Base-by-base conservation (phyloP, 2,329 filamentous ascomycete genomes). In the Podosphaera aphanis region DNA sequence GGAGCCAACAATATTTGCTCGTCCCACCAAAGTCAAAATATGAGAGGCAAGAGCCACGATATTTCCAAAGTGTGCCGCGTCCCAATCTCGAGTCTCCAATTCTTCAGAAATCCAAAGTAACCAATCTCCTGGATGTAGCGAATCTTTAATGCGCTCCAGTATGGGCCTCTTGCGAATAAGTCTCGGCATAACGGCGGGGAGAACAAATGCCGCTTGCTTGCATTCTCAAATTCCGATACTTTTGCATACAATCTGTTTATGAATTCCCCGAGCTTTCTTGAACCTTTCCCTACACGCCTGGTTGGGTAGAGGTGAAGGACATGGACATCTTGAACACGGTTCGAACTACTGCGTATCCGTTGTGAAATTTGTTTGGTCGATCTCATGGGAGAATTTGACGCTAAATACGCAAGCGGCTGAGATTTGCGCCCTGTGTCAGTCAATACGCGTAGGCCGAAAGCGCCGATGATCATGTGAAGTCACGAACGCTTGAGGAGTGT, bases 81-180 rank as follows among this genome's bases (percentile, higher is more conserved):
- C 83, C 77, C 85, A 92, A 55, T 93, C 83, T 57, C 80, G 77
- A 23, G 84, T 84, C 59, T 94, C 86, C 49, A 98, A 71, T 63
- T 93, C 83, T 60, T 95, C 88, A 0, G 83, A 92, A 1, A 93
- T 63, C 81, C 84, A 93, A 16, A 98, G 74, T 46, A 90, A 65
- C 57, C 88, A 82, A 63, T 98, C 90, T 65, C 83, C 79, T 3
- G 83, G 84, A 58, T 95, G 88, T 49, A 94, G 66, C 61, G 76
- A 76, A 47, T 80, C 70, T 59, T 76, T 75, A 60, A 95, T 71
- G 60, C 88, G 83, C 69, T 95, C 80, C 25, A 65, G 59, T 54
- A 93, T 71, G 60, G 88, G 79, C 59, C 74, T 74, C 56, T 76
- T 77, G 59, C 90, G 84, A 54, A 98, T 77, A 50, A 93, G 72